Conservation (phyloP, 2,329 filamentous ascomycete genomes). For the Alternaria alternata region DNA sequence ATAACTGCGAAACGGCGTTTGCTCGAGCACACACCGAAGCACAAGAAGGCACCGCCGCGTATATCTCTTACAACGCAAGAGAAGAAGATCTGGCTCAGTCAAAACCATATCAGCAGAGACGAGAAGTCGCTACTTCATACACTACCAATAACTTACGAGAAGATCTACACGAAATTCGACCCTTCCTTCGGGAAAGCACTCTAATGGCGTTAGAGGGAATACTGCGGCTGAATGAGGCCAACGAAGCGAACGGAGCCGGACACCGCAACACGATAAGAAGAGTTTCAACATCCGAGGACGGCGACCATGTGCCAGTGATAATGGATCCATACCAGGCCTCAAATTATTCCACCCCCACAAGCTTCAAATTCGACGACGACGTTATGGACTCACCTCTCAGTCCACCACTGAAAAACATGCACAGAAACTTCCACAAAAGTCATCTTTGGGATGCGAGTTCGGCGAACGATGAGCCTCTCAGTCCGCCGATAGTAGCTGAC, state of each 20-base stretch:
- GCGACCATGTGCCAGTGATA: slow-evolving; percentile 18
- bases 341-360: slow-evolving; percentile 18
- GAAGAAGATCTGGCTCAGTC: slow-evolving; percentile 12
- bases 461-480: slow-evolving; percentile 9
- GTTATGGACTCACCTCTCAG: slow-evolving; percentile 22
- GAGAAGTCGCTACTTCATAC: slow-evolving; percentile 11
- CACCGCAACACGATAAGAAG: slow-evolving; percentile 2
- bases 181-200: slow-evolving; percentile 13
- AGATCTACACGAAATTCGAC: slow-evolving; percentile 16
- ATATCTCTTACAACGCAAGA: slow-evolving; percentile 9
- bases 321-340: slow-evolving; percentile 19
- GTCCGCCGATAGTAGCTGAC: not conserved
- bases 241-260: not conserved
- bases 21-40: slow-evolving; percentile 19
- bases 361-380: slow-evolving; percentile 6
- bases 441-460: slow-evolving; percentile 18
- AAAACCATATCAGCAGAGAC: slow-evolving; percentile 6
- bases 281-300: slow-evolving; percentile 6
- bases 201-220: slow-evolving; percentile 13
- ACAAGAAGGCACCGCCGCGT: slow-evolving; percentile 10
- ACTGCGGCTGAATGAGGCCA: slow-evolving; percentile 12
- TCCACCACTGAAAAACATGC: slow-evolving; percentile 16
- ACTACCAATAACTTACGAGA: slow-evolving; percentile 13
- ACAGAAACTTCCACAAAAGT: slow-evolving; percentile 16
- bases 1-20: slow-evolving; percentile 24